phyloP scores from a whole-genome alignment of 495 filamentous ascomycete species.

The Evansstolkia leycettana region DNA sequence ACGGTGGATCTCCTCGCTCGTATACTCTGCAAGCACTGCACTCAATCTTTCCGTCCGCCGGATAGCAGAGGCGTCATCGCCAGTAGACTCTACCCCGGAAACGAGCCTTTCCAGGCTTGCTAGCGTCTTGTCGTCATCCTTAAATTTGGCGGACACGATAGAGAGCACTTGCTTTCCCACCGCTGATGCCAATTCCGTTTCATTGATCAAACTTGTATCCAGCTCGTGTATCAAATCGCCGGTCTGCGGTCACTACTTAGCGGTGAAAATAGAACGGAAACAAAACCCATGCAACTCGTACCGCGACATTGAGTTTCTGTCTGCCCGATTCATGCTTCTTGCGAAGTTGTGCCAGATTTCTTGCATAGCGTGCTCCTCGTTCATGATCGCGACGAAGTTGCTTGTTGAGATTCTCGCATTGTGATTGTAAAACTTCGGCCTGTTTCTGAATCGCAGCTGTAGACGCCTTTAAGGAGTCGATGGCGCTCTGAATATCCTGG shows the following conservation, averaged over 20 bases:
- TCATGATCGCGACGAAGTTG: slow-evolving; percentile 14
- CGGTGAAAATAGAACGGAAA: background rate
- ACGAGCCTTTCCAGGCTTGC: slow-evolving; percentile 16
- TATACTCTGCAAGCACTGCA: slow-evolving; percentile 17
- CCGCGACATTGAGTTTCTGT: slow-evolving; percentile 22
- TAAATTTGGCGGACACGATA: slow-evolving; percentile 20
- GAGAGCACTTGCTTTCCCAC: slow-evolving; percentile 27
- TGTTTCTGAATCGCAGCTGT: slow-evolving; percentile 25
- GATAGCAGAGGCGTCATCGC: slow-evolving; percentile 16
- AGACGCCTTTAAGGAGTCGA: slow-evolving; percentile 23
- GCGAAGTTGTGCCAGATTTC: slow-evolving; percentile 19
- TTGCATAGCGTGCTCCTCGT: slow-evolving; percentile 11
- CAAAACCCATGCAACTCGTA: slow-evolving; percentile 7
- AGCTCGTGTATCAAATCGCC: slow-evolving; percentile 22
- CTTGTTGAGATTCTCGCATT: slow-evolving; percentile 18
- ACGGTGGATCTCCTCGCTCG: slow-evolving; percentile 27
- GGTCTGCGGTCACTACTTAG: slow-evolving; percentile 20
- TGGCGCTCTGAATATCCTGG: slow-evolving; percentile 26
- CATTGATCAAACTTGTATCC: slow-evolving; percentile 16
- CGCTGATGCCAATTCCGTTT: slow-evolving; percentile 17
- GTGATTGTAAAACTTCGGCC: slow-evolving; percentile 16
- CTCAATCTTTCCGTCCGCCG: slow-evolving; percentile 18
- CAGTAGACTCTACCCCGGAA: slow-evolving; percentile 15
- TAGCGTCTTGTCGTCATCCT: slow-evolving; percentile 27
- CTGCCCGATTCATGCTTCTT: slow-evolving; percentile 26